phyloP scores from a whole-genome alignment of 495 filamentous ascomycete species.

The Penicillium tannophilum region DNA sequence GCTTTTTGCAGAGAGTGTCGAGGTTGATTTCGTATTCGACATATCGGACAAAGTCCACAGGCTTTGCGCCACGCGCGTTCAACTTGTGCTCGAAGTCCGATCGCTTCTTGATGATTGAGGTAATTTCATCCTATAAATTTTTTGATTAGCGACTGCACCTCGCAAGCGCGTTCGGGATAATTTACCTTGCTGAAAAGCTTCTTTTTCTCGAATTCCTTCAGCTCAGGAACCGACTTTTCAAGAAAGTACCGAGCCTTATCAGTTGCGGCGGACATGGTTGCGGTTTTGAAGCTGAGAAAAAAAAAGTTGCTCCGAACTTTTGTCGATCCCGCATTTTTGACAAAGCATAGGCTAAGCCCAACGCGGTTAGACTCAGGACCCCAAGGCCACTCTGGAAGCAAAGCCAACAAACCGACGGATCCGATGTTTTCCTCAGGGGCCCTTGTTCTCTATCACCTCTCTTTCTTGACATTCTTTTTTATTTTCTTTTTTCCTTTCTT shows the following conservation, averaged over 20 bases:
- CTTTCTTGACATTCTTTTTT: conserved; percentile 40
- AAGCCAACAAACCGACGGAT: conserved; percentile 21
- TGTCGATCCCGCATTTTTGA: conserved; percentile 39
- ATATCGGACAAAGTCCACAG: conserved; percentile 82
- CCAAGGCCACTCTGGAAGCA: conserved; percentile 24
- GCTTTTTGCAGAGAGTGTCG: conserved; percentile 76
- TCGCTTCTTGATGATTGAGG: conserved; percentile 80
- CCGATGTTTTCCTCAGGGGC: conserved; percentile 43
- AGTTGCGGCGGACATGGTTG: conserved; percentile 74
- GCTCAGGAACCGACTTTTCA: conserved; percentile 86
- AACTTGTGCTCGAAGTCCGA: conserved; percentile 92
- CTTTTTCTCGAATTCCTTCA: conserved; percentile 85
- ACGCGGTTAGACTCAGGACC: conserved; percentile 19
- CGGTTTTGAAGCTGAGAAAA: conserved; percentile 12
- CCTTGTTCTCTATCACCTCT: conserved; percentile 27
- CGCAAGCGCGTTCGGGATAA: neutral
- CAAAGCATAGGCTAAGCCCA: conserved; percentile 30
- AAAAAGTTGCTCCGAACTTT: conserved; percentile 32
- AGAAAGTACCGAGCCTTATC: conserved; percentile 96
- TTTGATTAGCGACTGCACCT: conserved; percentile 6
- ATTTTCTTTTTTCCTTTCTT: conserved; percentile 16
- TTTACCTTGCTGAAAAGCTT: conserved; percentile 79
- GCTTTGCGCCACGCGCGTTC: conserved; percentile 73
- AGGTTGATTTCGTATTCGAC: conserved; percentile 90
- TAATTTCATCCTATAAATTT: conserved; percentile 73